Conservation (phyloP, 306 rosid genomes). For the Heteromeles arbutifolia region DNA sequence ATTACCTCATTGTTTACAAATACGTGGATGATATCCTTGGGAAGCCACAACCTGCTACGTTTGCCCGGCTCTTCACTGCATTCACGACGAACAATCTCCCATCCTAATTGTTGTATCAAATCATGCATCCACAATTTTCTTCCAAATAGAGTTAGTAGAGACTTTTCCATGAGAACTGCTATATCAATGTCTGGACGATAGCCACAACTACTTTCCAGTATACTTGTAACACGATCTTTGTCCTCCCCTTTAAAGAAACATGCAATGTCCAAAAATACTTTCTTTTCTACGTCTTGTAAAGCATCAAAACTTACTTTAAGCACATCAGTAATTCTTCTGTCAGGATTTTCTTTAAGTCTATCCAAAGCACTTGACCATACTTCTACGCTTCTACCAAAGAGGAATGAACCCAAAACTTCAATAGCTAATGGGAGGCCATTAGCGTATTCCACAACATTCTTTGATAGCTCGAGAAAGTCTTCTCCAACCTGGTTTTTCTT, state of each 20-base stretch:
- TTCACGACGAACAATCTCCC: constrained; percentile 1
- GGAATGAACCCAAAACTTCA: constrained; percentile 6
- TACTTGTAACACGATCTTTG: not conserved
- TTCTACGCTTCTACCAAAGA: not conserved
- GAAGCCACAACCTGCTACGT: constrained; percentile 20
- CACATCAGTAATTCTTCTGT: not conserved
- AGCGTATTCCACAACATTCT: not conserved
- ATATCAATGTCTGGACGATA: not conserved
- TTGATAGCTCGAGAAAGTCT: not conserved
- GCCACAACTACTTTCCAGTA: not conserved
- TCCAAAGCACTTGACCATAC: constrained; percentile 10
- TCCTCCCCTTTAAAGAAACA: constrained; percentile 15
- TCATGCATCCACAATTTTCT: constrained; percentile 13
- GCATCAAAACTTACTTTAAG: constrained; percentile 2
- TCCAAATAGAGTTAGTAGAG: not conserved
- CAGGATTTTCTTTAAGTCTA: not conserved
- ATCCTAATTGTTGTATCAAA: constrained; percentile 18
- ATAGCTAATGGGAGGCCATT: constrained; percentile 16
- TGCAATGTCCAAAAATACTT: constrained; percentile 18
- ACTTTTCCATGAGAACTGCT: constrained; percentile 10
- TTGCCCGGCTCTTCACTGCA: not conserved
- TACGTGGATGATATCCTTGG: not conserved
- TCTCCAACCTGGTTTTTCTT: not conserved
- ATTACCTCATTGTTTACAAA: not conserved
- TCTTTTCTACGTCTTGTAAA: not conserved